phyloP scores from a whole-genome alignment of 305 asterid species.

The Fraxinus angustifolia region DNA sequence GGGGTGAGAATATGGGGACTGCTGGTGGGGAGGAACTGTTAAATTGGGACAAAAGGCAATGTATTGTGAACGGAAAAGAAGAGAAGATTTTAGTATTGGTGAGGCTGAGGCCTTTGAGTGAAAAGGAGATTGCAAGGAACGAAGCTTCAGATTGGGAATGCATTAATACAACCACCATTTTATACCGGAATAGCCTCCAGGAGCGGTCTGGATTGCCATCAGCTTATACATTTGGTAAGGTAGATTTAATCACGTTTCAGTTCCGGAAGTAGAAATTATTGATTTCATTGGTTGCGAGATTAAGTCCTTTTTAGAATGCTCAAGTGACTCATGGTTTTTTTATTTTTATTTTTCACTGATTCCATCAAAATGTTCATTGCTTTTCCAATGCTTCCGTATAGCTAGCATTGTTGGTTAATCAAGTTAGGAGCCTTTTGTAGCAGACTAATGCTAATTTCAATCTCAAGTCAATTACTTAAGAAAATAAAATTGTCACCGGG shows the following conservation, averaged over 20 bases:
- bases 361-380: neutral
- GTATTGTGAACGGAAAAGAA: conserved; percentile 42
- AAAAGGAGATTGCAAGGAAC: conserved; percentile 62
- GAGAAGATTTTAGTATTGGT: conserved; percentile 88
- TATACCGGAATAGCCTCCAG: conserved; percentile 83
- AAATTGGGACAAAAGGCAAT: conserved; percentile 76
- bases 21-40: conserved; percentile 65
- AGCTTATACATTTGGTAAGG: conserved; percentile 80
- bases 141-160: conserved; percentile 97
- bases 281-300: neutral
- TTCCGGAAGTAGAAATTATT: neutral
- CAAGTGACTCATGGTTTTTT: neutral
- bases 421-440: neutral
- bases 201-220: conserved; percentile 89
- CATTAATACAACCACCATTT: conserved; percentile 74
- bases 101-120: conserved; percentile 89
- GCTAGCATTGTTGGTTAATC: neutral
- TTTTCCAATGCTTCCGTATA: neutral
- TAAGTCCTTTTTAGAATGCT: conserved; percentile 10
- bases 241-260: neutral
- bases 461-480: neutral
- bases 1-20: conserved; percentile 53
- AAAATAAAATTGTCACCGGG: neutral
- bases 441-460: neutral
- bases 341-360: neutral